phyloP scores from a whole-genome alignment of 2,329 filamentous ascomycete species.

The Onygenales sp. region DNA sequence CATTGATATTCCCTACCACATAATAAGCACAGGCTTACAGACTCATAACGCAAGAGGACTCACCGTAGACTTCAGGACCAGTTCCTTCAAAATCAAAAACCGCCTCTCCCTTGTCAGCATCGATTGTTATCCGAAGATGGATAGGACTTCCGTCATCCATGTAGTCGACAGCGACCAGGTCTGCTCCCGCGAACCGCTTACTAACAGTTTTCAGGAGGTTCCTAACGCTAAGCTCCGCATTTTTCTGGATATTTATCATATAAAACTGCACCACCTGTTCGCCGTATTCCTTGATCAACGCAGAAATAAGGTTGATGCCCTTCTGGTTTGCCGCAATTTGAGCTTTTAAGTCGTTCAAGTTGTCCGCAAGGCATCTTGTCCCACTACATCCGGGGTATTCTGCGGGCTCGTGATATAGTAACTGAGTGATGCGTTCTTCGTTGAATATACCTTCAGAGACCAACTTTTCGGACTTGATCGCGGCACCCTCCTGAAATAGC shows the following conservation, averaged over 20 bases:
- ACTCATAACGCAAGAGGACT: constrained; percentile 10
- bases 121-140: constrained; percentile 60
- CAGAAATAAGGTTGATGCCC: constrained; percentile 63
- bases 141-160: constrained; percentile 82
- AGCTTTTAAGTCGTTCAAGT: constrained; percentile 73
- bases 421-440: constrained; percentile 59
- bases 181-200: constrained; percentile 53
- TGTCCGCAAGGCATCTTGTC: constrained; percentile 66
- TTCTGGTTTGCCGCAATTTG: constrained; percentile 76
- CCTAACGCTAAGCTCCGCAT: constrained; percentile 63
- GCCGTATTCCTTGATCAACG: constrained; percentile 64
- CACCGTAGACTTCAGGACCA: constrained; percentile 62
- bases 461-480: constrained; percentile 53
- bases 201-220: constrained; percentile 59
- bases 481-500: constrained; percentile 55
- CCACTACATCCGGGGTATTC: constrained; percentile 63
- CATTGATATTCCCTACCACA: constrained; percentile 56
- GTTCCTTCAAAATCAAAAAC: constrained; percentile 70
- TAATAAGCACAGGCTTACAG: background rate
- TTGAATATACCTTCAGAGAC: constrained; percentile 65
- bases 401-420: constrained; percentile 61
- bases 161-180: constrained; percentile 61
- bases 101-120: constrained; percentile 60
- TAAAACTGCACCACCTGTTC: constrained; percentile 66
- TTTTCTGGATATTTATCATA: constrained; percentile 69